These are phyloP conservation scores for Cornus kousa DNA, from an alignment of 148 eudicot genomes.

Conservation along the genomic window DNA sequence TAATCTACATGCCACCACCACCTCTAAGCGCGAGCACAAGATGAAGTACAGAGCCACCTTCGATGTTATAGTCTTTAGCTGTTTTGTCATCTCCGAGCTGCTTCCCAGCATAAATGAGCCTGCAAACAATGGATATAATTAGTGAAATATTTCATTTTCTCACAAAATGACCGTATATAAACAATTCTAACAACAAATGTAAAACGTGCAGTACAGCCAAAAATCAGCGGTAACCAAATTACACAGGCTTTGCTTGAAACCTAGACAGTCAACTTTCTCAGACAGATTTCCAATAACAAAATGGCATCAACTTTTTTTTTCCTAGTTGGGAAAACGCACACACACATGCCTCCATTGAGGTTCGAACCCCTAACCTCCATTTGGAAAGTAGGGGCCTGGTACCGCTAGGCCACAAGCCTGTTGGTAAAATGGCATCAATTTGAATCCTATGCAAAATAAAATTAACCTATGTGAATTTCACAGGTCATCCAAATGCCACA, in stretches of 20 bases:
- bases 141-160: too few relatives aligned
- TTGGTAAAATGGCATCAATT: background rate
- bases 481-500: too few relatives aligned
- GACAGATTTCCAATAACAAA: background rate
- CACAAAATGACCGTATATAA: background rate
- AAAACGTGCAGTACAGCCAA: background rate
- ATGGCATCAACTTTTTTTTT: background rate
- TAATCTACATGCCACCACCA: slow-evolving; percentile 26
- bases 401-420: too few relatives aligned
- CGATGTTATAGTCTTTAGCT: slow-evolving; percentile 70
- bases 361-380: too few relatives aligned
- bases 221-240: too few relatives aligned
- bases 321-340: too few relatives aligned
- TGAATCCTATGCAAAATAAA: background rate
- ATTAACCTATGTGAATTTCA: background rate
- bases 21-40: slow-evolving; percentile 74
- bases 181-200: background rate
- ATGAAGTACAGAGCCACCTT: slow-evolving; percentile 72
- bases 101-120: slow-evolving; percentile 75
- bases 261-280: too few relatives aligned
- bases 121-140: slow-evolving; percentile 18
- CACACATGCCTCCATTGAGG: too few relatives aligned
- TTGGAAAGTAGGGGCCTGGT: too few relatives aligned
- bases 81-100: slow-evolving; percentile 74
- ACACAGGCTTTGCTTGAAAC: too few relatives aligned